Percentiles rank a stretch among this genome's conserved stretches.
phyloP scores from a whole-genome alignment of 768 basidiomycete genomes.

The Suillus plorans region DNA sequence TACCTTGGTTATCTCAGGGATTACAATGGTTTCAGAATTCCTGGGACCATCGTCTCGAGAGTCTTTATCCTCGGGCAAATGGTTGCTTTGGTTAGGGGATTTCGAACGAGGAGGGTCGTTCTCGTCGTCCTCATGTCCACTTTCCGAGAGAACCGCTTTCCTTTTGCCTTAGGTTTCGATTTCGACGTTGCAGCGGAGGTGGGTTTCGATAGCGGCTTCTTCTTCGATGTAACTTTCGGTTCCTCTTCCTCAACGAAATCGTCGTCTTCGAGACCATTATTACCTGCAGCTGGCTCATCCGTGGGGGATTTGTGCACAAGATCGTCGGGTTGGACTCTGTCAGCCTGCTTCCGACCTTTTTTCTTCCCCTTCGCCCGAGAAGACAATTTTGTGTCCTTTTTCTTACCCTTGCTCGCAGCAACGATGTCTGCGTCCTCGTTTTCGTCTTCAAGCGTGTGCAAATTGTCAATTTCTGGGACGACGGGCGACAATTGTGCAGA shows the following conservation, averaged over 20 bases:
- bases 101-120: neutral
- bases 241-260: conserved; percentile 4
- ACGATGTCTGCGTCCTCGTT: neutral
- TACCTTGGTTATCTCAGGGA: conserved; percentile 17
- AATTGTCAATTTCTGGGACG: too few relatives aligned
- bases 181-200: neutral
- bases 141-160: conserved; percentile 22
- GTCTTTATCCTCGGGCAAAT: neutral
- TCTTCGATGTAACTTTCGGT: conserved; percentile 13
- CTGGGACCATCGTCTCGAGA: neutral
- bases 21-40: neutral
- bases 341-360: conserved; percentile 28
- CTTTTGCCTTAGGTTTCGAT: conserved; percentile 34
- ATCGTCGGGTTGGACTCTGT: conserved; percentile 15
- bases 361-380: conserved; percentile 28
- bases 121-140: conserved; percentile 23
- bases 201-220: conserved; percentile 16
- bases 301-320: conserved; percentile 5
- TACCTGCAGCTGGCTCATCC: too few relatives aligned
- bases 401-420: conserved; percentile 14
- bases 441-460: neutral
- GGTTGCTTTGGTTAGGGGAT: neutral
- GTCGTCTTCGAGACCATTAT: too few relatives aligned
- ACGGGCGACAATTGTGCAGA: too few relatives aligned
- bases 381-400: conserved; percentile 19